These are phyloP conservation scores for Penicillium sp. DNA, from an alignment of 2,329 filamentous ascomycete species.

Conservation along the genomic window DNA sequence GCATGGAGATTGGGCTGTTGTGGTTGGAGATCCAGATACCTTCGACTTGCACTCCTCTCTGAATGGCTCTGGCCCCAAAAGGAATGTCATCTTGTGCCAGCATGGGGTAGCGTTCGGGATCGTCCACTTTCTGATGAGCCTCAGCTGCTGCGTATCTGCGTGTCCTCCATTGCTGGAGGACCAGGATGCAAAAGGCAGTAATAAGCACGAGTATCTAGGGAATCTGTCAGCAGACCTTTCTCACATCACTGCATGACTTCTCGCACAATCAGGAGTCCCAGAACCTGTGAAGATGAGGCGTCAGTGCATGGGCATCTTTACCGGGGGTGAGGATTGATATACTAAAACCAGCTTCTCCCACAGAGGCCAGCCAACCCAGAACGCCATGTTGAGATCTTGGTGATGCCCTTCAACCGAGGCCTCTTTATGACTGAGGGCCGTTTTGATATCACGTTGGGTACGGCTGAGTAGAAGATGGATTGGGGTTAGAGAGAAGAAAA, in stretches of 20 bases:
- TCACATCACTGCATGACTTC: neutral
- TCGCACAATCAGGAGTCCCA: conserved; percentile 64
- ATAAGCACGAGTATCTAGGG: conserved; percentile 59
- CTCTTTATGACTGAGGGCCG: neutral
- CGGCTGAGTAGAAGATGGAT: neutral
- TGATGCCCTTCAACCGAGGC: neutral
- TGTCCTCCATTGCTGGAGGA: conserved; percentile 52
- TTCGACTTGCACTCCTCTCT: conserved; percentile 76
- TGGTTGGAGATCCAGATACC: conserved; percentile 71
- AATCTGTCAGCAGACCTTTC: conserved; percentile 24
- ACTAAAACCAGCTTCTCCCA: conserved; percentile 93
- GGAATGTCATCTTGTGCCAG: conserved; percentile 61
- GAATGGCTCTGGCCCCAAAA: conserved; percentile 80
- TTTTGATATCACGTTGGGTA: neutral
- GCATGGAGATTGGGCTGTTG: conserved; percentile 31
- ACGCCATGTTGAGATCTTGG: conserved; percentile 34
- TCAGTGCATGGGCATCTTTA: conserved; percentile 13
- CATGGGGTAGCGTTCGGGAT: conserved; percentile 53
- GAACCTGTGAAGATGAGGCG: conserved; percentile 52
- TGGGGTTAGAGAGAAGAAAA: too few species aligned
- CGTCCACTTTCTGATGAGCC: conserved; percentile 56
- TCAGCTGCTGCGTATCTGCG: conserved; percentile 62
- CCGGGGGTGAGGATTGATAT: conserved; percentile 40
- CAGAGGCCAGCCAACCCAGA: conserved; percentile 68
- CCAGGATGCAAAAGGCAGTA: conserved; percentile 63